Evolutionary conservation across 2,329 filamentous ascomycete species (phyloP), one percentile per base, ranked within the genome.

Genomic region (Ophiostoma australiae): DNA sequence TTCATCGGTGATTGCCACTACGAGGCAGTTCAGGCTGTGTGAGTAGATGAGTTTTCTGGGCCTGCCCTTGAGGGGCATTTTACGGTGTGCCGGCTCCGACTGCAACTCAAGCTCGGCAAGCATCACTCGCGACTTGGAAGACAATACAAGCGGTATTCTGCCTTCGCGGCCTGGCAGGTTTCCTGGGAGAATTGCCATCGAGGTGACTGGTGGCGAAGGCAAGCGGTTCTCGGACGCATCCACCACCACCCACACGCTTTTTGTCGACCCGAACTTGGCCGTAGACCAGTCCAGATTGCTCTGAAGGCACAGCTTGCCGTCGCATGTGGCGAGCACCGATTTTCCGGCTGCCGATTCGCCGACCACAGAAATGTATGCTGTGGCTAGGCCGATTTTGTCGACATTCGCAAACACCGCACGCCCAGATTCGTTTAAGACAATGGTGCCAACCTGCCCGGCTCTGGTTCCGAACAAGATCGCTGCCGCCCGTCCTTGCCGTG

Each of bases 21-120:
- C 77, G 37, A 86, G 80, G 73, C 81, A 86, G 55, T 84, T 81
- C 67, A 88, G 81, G 8, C 78, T 78, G 48, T 82, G 80, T 1
- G 86, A 89, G 75, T 86, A 88, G 4, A 90, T 77, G 1, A 89
- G 75, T 61, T 84, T 83, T 15, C 78, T 79, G 1, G 86, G 86
- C 1, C 83, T 84, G 10, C 84, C 84, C 1, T 79, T 75, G 1
- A 87, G 75, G 0, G 80, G 78, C 3, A 89, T 79, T 31, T 79
- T 81, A 39, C 87, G 82, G 52, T 85, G 84, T 4, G 88, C 83
- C 3, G 83, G 80, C 5, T 82, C 81, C 15, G 80, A 75, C 37
- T 80, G 78, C 6, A 78, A 76, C 70, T 84, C 81, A 65, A 90
- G 76, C 66, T 87, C 84, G 4, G 85, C 82, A 48, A 90, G 76